These are phyloP conservation scores for Apiospora malaysiana DNA, from an alignment of 2,329 filamentous ascomycete species.

Conservation along the genomic window DNA sequence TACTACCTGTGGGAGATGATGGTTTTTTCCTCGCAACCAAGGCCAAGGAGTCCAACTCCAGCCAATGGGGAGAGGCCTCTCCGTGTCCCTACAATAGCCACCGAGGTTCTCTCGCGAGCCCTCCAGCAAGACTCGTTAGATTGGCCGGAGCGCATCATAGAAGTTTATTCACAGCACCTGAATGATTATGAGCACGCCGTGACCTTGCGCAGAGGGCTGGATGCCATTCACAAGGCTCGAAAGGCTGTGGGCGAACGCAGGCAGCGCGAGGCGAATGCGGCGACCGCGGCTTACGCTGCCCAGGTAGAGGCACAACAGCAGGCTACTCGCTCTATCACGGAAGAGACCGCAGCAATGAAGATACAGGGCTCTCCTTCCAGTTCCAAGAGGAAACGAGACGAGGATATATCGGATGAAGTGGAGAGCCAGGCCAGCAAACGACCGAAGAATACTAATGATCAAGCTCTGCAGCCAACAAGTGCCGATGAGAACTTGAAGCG, in stretches of 20 bases:
- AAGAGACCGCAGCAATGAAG: constrained; percentile 34
- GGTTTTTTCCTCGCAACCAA: constrained; percentile 45
- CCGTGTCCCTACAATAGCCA: constrained; percentile 75
- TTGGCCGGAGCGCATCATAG: constrained; percentile 77
- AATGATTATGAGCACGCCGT: constrained; percentile 87
- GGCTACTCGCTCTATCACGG: constrained; percentile 38
- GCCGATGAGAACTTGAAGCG: constrained; percentile 63
- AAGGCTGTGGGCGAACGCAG: constrained; percentile 69
- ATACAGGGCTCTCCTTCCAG: constrained; percentile 44
- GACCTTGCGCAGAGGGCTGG: constrained; percentile 74
- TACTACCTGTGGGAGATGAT: constrained; percentile 94
- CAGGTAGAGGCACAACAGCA: constrained; percentile 40
- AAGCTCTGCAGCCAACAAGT: neutral
- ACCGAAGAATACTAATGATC: constrained; percentile 50
- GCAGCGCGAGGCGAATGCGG: constrained; percentile 67
- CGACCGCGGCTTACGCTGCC: constrained; percentile 57
- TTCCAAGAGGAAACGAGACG: constrained; percentile 78
- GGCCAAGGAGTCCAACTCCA: constrained; percentile 52
- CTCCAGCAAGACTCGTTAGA: constrained; percentile 68
- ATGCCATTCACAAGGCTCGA: constrained; percentile 73
- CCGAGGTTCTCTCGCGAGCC: constrained; percentile 76
- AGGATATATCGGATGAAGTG: constrained; percentile 52
- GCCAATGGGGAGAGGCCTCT: constrained; percentile 51
- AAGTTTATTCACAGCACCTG: constrained; percentile 79
- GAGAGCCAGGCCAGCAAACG: constrained; percentile 68